Conservation (phyloP, 169 alveolate species). For the Babesia bovis region DNA sequence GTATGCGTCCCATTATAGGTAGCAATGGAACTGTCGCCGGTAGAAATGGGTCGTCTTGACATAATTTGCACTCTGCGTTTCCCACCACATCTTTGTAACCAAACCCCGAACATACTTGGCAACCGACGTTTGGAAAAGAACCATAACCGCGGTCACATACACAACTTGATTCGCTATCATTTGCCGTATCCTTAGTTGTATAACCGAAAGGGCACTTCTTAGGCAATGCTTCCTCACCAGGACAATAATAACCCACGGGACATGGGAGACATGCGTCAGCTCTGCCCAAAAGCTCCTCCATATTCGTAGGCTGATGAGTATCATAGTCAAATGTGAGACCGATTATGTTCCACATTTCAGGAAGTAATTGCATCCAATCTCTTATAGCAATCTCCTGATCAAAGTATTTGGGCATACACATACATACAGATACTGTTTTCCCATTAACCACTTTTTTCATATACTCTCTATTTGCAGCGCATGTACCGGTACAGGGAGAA, state of each 20-base stretch:
- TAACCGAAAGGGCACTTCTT: constrained; percentile 36
- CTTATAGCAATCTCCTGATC: constrained; percentile 4
- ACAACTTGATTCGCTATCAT: constrained; percentile 13
- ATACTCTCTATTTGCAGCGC: constrained; percentile 44
- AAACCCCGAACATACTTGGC: constrained; percentile 47
- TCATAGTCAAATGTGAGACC: constrained; percentile 7
- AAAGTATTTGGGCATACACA: constrained; percentile 75
- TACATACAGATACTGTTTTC: constrained; percentile 13
- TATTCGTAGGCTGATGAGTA: not conserved
- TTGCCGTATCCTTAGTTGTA: constrained; percentile 27
- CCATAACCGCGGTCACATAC: constrained; percentile 78
- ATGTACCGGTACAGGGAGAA: constrained; percentile 44
- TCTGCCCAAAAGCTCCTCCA: not conserved
- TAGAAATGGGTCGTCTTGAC: constrained; percentile 3
- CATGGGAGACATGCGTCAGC: constrained; percentile 49
- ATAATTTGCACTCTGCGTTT: constrained; percentile 32
- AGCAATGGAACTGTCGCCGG: constrained; percentile 1
- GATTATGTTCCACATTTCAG: not conserved
- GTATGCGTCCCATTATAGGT: constrained; percentile 12
- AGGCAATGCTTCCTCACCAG: constrained; percentile 23
- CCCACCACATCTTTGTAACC: constrained; percentile 63
- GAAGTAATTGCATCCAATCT: constrained; percentile 11
- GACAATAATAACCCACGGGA: constrained; percentile 56
- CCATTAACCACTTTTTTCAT: constrained; percentile 6
- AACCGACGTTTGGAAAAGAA: constrained; percentile 6